Percentiles rank a stretch among this genome's conserved stretches.
Evolutionary conservation across 306 rosid species (phyloP).

Genomic region (Crataegus laevigata): DNA sequence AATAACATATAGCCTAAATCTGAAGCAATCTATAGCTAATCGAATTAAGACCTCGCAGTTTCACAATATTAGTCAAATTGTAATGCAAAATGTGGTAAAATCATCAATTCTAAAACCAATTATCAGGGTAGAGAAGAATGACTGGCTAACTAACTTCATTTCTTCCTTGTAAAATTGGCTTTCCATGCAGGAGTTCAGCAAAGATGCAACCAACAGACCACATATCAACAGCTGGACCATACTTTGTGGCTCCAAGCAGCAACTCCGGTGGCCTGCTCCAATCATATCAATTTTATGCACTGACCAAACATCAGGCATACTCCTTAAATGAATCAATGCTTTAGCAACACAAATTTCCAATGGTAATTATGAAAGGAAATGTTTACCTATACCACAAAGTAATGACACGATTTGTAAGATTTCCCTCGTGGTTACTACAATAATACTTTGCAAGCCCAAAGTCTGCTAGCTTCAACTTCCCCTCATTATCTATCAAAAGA

Average conservation of each 20-base stretch:
- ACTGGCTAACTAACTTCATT: conserved; percentile 45
- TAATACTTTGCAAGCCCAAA: conserved; percentile 62
- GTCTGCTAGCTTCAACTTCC: conserved; percentile 64
- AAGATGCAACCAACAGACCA: conserved; percentile 83
- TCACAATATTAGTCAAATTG: neutral
- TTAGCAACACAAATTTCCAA: neutral
- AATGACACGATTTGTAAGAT: conserved; percentile 64
- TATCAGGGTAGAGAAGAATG: neutral
- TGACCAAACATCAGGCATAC: neutral
- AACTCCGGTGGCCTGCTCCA: conserved; percentile 64
- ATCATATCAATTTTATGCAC: conserved; percentile 4
- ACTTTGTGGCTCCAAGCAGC: conserved; percentile 64
- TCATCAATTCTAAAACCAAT: neutral
- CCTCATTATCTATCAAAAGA: conserved; percentile 70
- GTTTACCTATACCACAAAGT: conserved; percentile 68
- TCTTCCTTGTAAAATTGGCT: conserved; percentile 65
- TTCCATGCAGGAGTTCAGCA: conserved; percentile 65
- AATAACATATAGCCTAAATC: neutral
- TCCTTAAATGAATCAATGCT: neutral
- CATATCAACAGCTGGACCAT: conserved; percentile 74
- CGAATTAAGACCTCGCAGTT: neutral
- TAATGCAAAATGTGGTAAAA: neutral
- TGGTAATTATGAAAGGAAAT: neutral
- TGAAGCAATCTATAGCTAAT: neutral
- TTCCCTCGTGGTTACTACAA: conserved; percentile 47